Percentiles rank a stretch among this genome's conserved stretches.
These are phyloP conservation scores for Rubroboletus pulcherrimus DNA, from an alignment of 768 basidiomycete genomes.

Conservation along the genomic window DNA sequence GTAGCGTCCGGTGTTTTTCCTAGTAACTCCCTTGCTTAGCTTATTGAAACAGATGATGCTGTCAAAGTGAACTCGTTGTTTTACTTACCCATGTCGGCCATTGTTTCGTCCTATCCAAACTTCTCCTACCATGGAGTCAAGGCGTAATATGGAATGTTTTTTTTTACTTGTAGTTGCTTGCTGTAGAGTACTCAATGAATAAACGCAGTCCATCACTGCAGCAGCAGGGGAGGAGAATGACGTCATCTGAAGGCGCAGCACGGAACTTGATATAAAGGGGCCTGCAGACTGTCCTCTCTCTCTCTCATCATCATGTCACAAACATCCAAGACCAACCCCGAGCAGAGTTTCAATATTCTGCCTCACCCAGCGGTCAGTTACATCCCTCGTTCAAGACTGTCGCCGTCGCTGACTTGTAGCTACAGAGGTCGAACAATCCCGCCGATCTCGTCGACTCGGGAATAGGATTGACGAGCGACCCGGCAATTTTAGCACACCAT, in stretches of 20 bases:
- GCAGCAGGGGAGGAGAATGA: conserved; percentile 8
- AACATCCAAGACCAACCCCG: conserved; percentile 6
- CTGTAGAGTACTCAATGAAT: not conserved
- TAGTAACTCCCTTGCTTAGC: conserved; percentile 8
- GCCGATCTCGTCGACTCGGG: conserved; percentile 42
- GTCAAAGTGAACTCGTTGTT: conserved; percentile 46
- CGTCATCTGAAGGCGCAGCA: conserved; percentile 13
- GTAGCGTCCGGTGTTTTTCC: not conserved
- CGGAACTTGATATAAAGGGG: conserved; percentile 3
- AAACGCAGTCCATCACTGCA: not conserved
- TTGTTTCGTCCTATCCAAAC: conserved; percentile 3
- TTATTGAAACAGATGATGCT: conserved; percentile 60
- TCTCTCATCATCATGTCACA: conserved; percentile 13
- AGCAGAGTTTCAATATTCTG: conserved; percentile 41
- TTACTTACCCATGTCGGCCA: conserved; percentile 16
- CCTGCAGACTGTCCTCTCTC: not conserved
- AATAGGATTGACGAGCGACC: conserved; percentile 37
- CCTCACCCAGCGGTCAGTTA: conserved; percentile 59
- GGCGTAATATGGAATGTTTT: not conserved
- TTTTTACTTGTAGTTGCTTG: conserved; percentile 8
- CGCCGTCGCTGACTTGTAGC: not conserved
- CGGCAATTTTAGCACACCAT: conserved; percentile 42
- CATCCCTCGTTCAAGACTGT: not conserved
- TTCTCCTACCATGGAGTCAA: not conserved
- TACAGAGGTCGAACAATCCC: conserved; percentile 59